These are phyloP conservation scores for Paecilomyces fulvus DNA, from an alignment of 2,329 filamentous ascomycete genomes.

Conservation along the genomic window DNA sequence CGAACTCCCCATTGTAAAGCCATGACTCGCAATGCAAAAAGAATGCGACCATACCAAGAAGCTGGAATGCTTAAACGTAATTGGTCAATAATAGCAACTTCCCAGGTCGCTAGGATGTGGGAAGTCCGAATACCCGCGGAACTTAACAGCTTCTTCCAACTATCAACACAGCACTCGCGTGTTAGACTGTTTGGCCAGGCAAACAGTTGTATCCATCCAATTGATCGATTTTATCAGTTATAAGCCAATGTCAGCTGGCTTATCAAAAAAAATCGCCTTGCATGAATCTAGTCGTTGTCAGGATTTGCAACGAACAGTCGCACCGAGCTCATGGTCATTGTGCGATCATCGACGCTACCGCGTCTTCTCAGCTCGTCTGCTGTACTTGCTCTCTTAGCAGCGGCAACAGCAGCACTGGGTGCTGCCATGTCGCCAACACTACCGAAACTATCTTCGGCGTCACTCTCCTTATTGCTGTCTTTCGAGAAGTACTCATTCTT, in stretches of 20 bases:
- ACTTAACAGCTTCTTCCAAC: neutral
- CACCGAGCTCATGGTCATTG: constrained; percentile 39
- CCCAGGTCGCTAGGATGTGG: neutral
- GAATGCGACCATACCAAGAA: neutral
- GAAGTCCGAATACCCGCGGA: neutral
- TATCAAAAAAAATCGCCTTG: neutral
- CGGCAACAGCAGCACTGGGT: constrained; percentile 31
- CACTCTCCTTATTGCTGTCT: constrained; percentile 24
- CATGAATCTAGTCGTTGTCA: constrained; percentile 28
- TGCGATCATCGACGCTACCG: constrained; percentile 42
- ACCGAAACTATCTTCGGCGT: constrained; percentile 48
- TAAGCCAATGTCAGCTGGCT: neutral
- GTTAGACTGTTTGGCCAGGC: neutral
- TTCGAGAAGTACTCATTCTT: constrained; percentile 16
- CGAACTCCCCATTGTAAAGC: neutral
- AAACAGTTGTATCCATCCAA: neutral
- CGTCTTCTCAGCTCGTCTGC: constrained; percentile 38
- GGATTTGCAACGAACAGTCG: constrained; percentile 42
- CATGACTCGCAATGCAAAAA: constrained; percentile 5
- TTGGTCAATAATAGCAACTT: neutral
- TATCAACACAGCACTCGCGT: neutral
- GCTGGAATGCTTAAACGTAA: neutral
- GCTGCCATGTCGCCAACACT: constrained; percentile 44
- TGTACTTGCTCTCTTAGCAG: constrained; percentile 31
- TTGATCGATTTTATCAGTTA: neutral